Conservation (phyloP, 1,284 basidiomycete genomes). For the Farysia itapuensis region DNA sequence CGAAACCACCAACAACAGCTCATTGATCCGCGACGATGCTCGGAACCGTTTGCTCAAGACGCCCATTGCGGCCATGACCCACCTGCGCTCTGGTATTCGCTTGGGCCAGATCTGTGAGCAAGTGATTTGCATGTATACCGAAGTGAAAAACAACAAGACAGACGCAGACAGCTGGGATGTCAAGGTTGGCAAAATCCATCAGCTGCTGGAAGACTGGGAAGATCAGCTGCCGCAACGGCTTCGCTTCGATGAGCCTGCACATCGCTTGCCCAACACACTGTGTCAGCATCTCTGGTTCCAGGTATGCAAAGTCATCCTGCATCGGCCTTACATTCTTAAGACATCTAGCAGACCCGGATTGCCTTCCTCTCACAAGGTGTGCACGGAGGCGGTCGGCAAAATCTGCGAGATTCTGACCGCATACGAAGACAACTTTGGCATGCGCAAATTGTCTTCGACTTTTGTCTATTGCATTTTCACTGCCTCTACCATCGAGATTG, state of each 20-base stretch:
- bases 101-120: slow-evolving; percentile 34
- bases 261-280: slow-evolving; percentile 32
- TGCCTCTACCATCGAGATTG: slow-evolving; percentile 44
- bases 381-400: slow-evolving; percentile 35
- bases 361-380: slow-evolving; percentile 39
- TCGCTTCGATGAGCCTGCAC: slow-evolving; percentile 20
- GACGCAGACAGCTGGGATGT: slow-evolving; percentile 16
- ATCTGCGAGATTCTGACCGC: slow-evolving; percentile 36
- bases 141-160: slow-evolving; percentile 13
- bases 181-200: slow-evolving; percentile 13
- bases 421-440: slow-evolving; percentile 38
- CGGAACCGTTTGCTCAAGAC: slow-evolving; percentile 28
- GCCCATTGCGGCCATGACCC: slow-evolving; percentile 26
- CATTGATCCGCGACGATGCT: slow-evolving; percentile 23
- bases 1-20: slow-evolving; percentile 34
- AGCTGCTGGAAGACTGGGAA: slow-evolving; percentile 19
- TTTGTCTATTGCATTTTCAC: slow-evolving; percentile 48
- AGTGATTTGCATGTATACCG: slow-evolving; percentile 41
- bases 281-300: slow-evolving; percentile 35
- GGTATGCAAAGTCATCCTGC: slow-evolving; percentile 34
- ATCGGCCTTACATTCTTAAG: slow-evolving; percentile 47
- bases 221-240: slow-evolving; percentile 18
- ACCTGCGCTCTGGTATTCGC: slow-evolving; percentile 16
- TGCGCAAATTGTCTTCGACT: slow-evolving; percentile 37
- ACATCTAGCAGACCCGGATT: slow-evolving; percentile 20